These are phyloP conservation scores for Shiraia sp. DNA, from an alignment of 2,329 filamentous ascomycete species.

Conservation along the genomic window DNA sequence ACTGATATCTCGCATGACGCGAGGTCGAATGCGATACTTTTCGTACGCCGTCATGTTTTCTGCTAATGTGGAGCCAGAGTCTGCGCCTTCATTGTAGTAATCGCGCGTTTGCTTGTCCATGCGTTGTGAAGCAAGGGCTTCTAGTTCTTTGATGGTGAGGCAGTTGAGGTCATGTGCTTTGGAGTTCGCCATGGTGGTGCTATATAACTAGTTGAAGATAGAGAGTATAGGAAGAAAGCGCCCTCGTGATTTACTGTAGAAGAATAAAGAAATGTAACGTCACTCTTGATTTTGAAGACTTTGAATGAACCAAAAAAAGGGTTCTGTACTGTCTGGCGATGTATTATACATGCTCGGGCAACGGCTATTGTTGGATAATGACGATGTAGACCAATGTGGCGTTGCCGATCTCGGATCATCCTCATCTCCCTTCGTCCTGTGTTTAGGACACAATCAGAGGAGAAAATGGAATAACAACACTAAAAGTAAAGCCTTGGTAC, in stretches of 20 bases:
- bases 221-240: too few relatives aligned
- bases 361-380: conserved; percentile 15
- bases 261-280: too few relatives aligned
- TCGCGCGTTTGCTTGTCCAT: conserved; percentile 39
- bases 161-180: conserved; percentile 29
- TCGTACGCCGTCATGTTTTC: conserved; percentile 35
- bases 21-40: conserved; percentile 37
- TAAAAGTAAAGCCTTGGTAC: too few relatives aligned
- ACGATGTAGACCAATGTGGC: conserved; percentile 14
- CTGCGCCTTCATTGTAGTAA: conserved; percentile 34
- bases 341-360: conserved; percentile 1
- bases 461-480: too few relatives aligned
- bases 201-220: neutral
- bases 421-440: too few relatives aligned
- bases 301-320: too few relatives aligned
- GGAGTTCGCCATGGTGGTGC: conserved; percentile 15
- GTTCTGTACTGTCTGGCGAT: too few relatives aligned
- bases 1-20: conserved; percentile 47
- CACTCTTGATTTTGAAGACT: too few relatives aligned
- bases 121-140: conserved; percentile 27
- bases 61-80: conserved; percentile 23
- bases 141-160: conserved; percentile 31
- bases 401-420: conserved; percentile 18
- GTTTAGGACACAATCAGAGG: too few relatives aligned
- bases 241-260: too few relatives aligned